Percentiles rank a stretch among this genome's conserved stretches.
phyloP scores from a whole-genome alignment of 164 flowering plant genomes.

The Aristolochia contorta region DNA sequence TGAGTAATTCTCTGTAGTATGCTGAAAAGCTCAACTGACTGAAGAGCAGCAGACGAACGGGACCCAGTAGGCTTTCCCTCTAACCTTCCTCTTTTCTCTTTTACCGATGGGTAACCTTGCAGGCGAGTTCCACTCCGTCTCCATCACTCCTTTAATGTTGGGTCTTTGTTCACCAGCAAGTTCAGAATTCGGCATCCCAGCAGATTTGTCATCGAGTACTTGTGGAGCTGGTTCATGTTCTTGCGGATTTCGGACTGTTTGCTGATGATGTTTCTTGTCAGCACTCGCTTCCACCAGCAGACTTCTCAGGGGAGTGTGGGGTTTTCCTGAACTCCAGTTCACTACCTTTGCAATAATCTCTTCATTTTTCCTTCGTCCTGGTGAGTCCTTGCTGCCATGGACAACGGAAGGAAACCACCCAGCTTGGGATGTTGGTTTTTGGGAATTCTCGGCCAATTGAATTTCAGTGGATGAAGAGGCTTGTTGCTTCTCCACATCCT shows the following conservation, averaged over 20 bases:
- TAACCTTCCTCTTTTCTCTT: constrained; percentile 54
- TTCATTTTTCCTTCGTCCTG: constrained; percentile 64
- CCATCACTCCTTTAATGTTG: constrained; percentile 15
- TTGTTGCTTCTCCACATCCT: background rate
- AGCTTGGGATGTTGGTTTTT: constrained; percentile 22
- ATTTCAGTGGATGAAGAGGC: constrained; percentile 23
- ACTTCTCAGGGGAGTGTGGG: constrained; percentile 50
- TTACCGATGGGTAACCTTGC: constrained; percentile 50
- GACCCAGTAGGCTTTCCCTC: constrained; percentile 50
- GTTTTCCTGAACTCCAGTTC: constrained; percentile 52
- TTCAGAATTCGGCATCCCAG: constrained; percentile 15
- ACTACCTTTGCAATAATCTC: constrained; percentile 60
- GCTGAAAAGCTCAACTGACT: constrained; percentile 20
- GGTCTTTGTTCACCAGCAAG: background rate
- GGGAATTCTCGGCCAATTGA: constrained; percentile 17
- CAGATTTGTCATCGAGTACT: constrained; percentile 12
- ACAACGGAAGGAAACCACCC: constrained; percentile 54
- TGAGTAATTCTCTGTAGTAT: no score
- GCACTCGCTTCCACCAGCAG: constrained; percentile 45
- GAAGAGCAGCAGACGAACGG: constrained; percentile 84
- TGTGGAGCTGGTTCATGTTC: constrained; percentile 9
- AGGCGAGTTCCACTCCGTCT: constrained; percentile 60
- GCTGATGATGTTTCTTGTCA: constrained; percentile 17
- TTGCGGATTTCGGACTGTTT: constrained; percentile 13
- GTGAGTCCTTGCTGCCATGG: constrained; percentile 34